Evolutionary conservation across 1,284 basidiomycete genomes (phyloP).

Genomic region (Pisolithus thermaeus): DNA sequence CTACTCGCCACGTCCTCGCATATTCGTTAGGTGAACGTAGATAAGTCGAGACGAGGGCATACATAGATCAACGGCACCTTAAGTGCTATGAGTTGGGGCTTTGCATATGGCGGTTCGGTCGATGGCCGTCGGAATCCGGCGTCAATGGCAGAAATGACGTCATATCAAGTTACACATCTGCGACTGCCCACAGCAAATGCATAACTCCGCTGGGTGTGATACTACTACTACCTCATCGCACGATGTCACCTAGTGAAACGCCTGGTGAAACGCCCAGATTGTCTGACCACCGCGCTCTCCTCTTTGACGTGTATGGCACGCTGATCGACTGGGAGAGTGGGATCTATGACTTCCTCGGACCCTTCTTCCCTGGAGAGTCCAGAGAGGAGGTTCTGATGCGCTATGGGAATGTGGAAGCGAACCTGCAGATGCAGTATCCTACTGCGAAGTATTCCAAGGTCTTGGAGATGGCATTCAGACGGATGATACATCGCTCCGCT

Average conservation of each 20-base stretch:
- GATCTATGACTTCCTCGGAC: constrained; percentile 47
- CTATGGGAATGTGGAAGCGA: constrained; percentile 48
- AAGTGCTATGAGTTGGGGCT: no score
- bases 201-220: no score
- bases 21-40: no score
- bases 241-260: not conserved
- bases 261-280: constrained; percentile 5
- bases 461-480: constrained; percentile 37
- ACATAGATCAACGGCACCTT: no score
- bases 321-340: constrained; percentile 70
- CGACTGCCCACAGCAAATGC: no score
- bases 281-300: constrained; percentile 30
- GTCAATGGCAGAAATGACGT: no score
- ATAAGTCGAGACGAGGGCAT: no score
- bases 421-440: constrained; percentile 54
- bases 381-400: constrained; percentile 47
- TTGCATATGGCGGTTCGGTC: no score
- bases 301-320: constrained; percentile 70
- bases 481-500: constrained; percentile 11
- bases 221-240: not conserved
- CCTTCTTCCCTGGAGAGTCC: constrained; percentile 43
- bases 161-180: no score
- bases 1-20: no score
- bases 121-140: no score
- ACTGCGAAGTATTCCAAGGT: constrained; percentile 55